phyloP scores from a whole-genome alignment of 78 protist genomes.

The Polysphondylium violaceum region DNA sequence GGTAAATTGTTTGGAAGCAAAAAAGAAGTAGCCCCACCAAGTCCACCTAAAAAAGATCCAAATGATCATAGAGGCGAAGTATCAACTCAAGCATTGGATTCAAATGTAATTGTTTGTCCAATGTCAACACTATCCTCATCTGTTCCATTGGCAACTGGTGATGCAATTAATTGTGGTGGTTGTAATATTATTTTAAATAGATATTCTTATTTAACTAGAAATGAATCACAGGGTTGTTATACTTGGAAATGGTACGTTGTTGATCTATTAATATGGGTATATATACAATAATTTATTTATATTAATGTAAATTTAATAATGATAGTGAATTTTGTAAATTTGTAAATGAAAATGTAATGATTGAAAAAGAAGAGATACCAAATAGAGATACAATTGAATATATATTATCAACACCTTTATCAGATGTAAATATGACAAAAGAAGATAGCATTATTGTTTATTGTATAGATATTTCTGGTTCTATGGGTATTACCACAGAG shows the following conservation, averaged over 20 bases:
- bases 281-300: not conserved
- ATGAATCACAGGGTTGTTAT: not conserved
- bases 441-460: slow-evolving; percentile 74
- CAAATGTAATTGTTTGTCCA: slow-evolving; percentile 38
- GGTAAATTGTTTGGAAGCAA: slow-evolving; percentile 29
- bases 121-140: slow-evolving; percentile 25
- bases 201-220: slow-evolving; percentile 18
- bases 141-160: slow-evolving; percentile 73
- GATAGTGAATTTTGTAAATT: slow-evolving; percentile 53
- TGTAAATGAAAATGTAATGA: slow-evolving; percentile 16
- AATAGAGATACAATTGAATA: slow-evolving; percentile 62
- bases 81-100: slow-evolving; percentile 22
- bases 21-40: not conserved
- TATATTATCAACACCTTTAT: slow-evolving; percentile 51
- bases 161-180: slow-evolving; percentile 67
- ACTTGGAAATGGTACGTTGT: slow-evolving; percentile 40
- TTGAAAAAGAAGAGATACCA: slow-evolving; percentile 77
- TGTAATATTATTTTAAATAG: slow-evolving; percentile 55
- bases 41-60: not conserved
- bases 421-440: not conserved
- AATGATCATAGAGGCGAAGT: slow-evolving; percentile 45
- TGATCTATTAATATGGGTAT: not conserved
- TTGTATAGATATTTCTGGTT: slow-evolving; percentile 84
- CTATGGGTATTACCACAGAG: slow-evolving; percentile 87
- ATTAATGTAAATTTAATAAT: not conserved